phyloP scores from a whole-genome alignment of 1,139 yeast species.

The Yamadazyma friedrichii region DNA sequence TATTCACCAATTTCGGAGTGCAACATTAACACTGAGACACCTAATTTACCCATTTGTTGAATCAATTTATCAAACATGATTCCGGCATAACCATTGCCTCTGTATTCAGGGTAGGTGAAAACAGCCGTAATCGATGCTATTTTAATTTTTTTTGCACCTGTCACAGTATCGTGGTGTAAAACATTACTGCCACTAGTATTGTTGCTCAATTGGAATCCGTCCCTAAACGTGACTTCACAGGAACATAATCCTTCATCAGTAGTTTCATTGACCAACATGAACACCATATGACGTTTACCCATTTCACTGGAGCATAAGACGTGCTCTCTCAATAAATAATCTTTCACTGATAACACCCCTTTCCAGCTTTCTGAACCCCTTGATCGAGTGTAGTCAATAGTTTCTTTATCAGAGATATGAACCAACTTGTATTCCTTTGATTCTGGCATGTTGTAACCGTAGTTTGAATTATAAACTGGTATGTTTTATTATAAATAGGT shows the following conservation, averaged over 20 bases:
- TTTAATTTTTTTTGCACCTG: constrained; percentile 23
- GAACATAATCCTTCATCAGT: constrained; percentile 29
- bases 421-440: constrained; percentile 17
- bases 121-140: constrained; percentile 65
- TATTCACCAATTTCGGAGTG: constrained; percentile 76
- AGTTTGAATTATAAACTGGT: too few relatives aligned
- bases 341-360: constrained; percentile 42
- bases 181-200: constrained; percentile 17
- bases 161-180: constrained; percentile 2
- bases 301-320: constrained; percentile 40
- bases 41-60: constrained; percentile 21
- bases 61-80: constrained; percentile 54
- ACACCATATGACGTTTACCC: constrained; percentile 28
- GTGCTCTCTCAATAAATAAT: constrained; percentile 52
- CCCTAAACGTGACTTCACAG: constrained; percentile 37
- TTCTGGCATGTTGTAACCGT: constrained; percentile 4
- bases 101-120: constrained; percentile 52
- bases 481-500: not conserved
- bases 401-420: constrained; percentile 29
- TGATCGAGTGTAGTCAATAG: constrained; percentile 46
- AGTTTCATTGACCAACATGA: constrained; percentile 24
- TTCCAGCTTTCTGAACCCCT: constrained; percentile 57
- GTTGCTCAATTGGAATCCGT: constrained; percentile 24
- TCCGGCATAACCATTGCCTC: constrained; percentile 67
- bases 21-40: constrained; percentile 47